Evolutionary conservation across 768 basidiomycete genomes (phyloP), one percentile per base, ranked within the genome.

Genomic region (Panaeolus cyanescens): DNA sequence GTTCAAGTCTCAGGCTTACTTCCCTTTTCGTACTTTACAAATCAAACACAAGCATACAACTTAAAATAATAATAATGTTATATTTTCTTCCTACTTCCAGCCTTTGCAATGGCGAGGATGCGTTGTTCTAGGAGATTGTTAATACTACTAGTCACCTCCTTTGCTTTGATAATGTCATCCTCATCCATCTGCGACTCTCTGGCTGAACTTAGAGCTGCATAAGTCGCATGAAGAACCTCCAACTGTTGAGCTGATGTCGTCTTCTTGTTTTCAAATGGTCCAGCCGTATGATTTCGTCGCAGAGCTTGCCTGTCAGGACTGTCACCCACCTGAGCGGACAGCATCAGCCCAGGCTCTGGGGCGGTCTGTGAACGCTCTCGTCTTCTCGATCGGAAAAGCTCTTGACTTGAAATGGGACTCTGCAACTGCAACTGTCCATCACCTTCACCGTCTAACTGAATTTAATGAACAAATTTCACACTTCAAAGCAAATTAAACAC

Each of bases 171-270:
- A 13, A 87, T 75, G 62, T 85, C 84, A 22, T 81, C 72, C 25
- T 81, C 71, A 15, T 81, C 75, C 32, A 82, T 74, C 59, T 87
- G 85, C 19, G 84, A 84, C 7, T 72, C 78, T 8, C 77, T 78
- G 7, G 68, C 67, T 33, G 70, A 68, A 8, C 72, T 63, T 13
- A 86, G 65, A 10, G 77, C 76, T 8, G 76, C 75, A 60, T 81
- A 83, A 10, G 82, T 79, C 9, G 74, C 74, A 58, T 76, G 76
- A 25, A 85, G 66, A 4, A 74, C 78, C 2, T 79, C 78, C 19
- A 87, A 69, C n/a, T 74, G 77, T 5, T 76, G 69, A 5, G 79
- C 78, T 3, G 75, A 71, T 1, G 77, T 22, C 33, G 57, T 57
- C 34, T 56, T 53, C 7, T 58, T 32, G 13, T 54, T 59, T 19